These are phyloP conservation scores for Kodamaea derodonti DNA, from an alignment of 1,139 yeast species.

Conservation along the genomic window DNA sequence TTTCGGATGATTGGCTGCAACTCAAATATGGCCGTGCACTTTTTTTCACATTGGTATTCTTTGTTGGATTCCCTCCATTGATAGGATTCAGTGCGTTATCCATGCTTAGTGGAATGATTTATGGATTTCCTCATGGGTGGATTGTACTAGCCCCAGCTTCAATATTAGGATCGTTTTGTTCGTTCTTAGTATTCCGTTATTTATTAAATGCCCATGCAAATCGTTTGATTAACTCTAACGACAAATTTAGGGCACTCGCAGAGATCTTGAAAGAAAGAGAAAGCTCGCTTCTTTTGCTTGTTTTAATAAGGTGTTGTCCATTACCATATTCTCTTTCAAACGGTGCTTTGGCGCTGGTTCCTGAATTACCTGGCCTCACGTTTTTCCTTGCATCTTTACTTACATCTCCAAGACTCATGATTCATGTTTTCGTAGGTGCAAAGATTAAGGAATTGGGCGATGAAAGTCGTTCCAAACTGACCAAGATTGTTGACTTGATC, in stretches of 20 bases:
- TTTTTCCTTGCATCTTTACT: conserved; percentile 70
- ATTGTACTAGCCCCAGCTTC: conserved; percentile 67
- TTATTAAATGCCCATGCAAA: conserved; percentile 55
- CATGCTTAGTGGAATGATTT: conserved; percentile 74
- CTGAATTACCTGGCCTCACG: conserved; percentile 58
- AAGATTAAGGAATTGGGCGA: conserved; percentile 71
- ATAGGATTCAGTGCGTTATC: conserved; percentile 75
- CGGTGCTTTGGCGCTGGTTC: conserved; percentile 87
- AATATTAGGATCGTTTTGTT: conserved; percentile 64
- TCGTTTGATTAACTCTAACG: conserved; percentile 46
- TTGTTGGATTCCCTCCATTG: conserved; percentile 76
- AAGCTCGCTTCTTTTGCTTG: conserved; percentile 59
- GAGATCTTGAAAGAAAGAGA: conserved; percentile 62
- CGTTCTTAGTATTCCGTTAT: conserved; percentile 68
- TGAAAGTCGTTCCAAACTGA: conserved; percentile 42
- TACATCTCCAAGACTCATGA: conserved; percentile 76
- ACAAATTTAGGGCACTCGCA: conserved; percentile 70
- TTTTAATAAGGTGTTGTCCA: conserved; percentile 80
- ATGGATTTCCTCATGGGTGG: conserved; percentile 84
- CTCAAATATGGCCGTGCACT: conserved; percentile 50
- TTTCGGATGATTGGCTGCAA: conserved; percentile 46
- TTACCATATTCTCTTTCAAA: conserved; percentile 89
- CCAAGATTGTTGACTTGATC: conserved; percentile 58
- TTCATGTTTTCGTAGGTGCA: conserved; percentile 78
- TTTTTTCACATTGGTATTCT: conserved; percentile 43